Evolutionary conservation across 768 basidiomycete species (phyloP).

Genomic region (Strobilomyces confusus): DNA sequence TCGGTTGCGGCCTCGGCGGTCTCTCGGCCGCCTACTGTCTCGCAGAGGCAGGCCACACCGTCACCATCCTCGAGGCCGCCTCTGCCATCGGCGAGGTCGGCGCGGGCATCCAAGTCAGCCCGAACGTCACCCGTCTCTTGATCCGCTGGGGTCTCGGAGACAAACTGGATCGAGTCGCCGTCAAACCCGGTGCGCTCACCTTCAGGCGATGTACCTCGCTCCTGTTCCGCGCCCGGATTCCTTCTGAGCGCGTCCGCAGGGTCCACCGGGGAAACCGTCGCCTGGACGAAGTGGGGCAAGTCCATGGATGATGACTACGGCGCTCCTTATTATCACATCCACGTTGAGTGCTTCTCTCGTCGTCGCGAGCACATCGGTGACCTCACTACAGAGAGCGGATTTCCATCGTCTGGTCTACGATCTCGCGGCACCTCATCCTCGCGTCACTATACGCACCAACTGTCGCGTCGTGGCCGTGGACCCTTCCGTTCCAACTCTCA

Average conservation of each 20-base stretch:
- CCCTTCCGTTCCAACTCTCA: slow-evolving; percentile 32
- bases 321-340: slow-evolving; percentile 32
- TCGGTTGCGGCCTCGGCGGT: slow-evolving; percentile 52
- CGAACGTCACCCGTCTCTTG: slow-evolving; percentile 44
- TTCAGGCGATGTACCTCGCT: slow-evolving; percentile 40
- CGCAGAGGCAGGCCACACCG: slow-evolving; percentile 43
- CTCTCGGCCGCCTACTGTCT: slow-evolving; percentile 43
- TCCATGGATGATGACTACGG: slow-evolving; percentile 31
- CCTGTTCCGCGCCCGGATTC: not conserved
- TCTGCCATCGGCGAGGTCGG: slow-evolving; percentile 40
- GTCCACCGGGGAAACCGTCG: slow-evolving; percentile 34
- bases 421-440: slow-evolving; percentile 34
- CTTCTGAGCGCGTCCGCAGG: slow-evolving; percentile 10
- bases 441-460: slow-evolving; percentile 31
- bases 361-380: not conserved
- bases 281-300: slow-evolving; percentile 35
- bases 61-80: slow-evolving; percentile 46
- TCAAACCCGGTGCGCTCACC: slow-evolving; percentile 37
- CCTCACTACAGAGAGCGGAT: slow-evolving; percentile 38
- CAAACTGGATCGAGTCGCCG: slow-evolving; percentile 34
- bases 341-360: slow-evolving; percentile 24
- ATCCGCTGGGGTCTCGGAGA: slow-evolving; percentile 49
- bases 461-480: slow-evolving; percentile 36
- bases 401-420: slow-evolving; percentile 38
- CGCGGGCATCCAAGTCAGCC: slow-evolving; percentile 47